Base-by-base conservation (phyloP, 2,329 filamentous ascomycete genomes). In the Chalaropsis ovoidea region DNA sequence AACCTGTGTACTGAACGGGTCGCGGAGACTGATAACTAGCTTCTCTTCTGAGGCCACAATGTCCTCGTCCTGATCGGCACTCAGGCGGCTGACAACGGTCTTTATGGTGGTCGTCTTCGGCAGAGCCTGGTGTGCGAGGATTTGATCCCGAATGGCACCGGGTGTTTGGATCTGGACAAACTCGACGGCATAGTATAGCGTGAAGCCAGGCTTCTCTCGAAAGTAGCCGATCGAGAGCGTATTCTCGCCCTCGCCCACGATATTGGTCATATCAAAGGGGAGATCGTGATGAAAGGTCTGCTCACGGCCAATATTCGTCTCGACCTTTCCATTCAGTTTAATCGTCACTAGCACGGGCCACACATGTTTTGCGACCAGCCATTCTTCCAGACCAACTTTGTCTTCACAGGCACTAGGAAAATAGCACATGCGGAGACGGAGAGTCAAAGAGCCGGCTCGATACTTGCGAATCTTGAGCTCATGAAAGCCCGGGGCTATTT, bases 271-370 rank as follows among this genome's bases (percentile, higher is more conserved):
- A 69, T 96, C 90, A 5, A 89, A 77, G 0, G 92, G 86, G 8
- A 90, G 74, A 70, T 95, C 89, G 70, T 86, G 89, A 11, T 86
- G 86, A 71, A 92, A 82, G 68, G 94, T 86, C 0, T 83, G 73
- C 70, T 89, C 90, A 35, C 87, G 82, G 49, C 87, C 82, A 10
- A 84, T 73, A 27, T 78, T 58, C 35, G 58, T n/a, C 6, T 60
- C 22, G 3, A 61, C 19, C 0, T 60, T 45, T n/a, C 27, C 35
- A 42, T 65, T 65, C 2, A 65, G 22, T 49, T 65, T 65, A 39
- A 61, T 13, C 2, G 63, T 49, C 1, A 65, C n/a, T 11, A 43
- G 27, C 17, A 49, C 24, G 6, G 63, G 35, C 63, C 63, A 65
- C 24, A 45, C 52, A 17, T 60, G 52, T n/a, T 60, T 60, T 43